A percentile compares a stretch with the other conserved stretches of the same genome.
These are phyloP conservation scores for Trebouxiophyceae sp. DNA, from an alignment of 163 green algal species.

Conservation along the genomic window DNA sequence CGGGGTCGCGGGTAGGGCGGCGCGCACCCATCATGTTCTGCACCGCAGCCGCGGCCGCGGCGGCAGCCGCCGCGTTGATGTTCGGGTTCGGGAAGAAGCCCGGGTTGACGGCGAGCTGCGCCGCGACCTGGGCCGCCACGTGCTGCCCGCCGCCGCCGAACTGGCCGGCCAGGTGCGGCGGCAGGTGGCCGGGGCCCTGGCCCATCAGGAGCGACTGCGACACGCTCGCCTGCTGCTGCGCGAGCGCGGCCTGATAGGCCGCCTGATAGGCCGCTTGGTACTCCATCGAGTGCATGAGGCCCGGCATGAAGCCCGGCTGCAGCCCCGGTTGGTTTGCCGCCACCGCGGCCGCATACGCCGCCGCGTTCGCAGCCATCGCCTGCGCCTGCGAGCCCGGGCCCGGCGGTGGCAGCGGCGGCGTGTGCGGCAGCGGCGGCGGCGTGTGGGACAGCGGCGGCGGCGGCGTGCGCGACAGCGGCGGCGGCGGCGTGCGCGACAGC, in stretches of 20 bases:
- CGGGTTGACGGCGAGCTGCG: slow-evolving; percentile 33
- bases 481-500: neutral
- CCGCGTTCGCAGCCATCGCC: slow-evolving; percentile 8
- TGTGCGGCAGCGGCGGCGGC: slow-evolving; percentile 6
- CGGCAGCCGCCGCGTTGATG: slow-evolving; percentile 49
- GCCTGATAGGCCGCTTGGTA: slow-evolving; percentile 78
- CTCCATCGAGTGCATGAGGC: slow-evolving; percentile 36
- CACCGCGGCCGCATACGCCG: slow-evolving; percentile 1
- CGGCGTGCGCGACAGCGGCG: neutral
- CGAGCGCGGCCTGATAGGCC: slow-evolving; percentile 75
- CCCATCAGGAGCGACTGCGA: slow-evolving; percentile 42
- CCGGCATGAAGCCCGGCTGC: slow-evolving; percentile 4
- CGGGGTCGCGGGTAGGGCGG: neutral
- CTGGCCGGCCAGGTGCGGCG: neutral
- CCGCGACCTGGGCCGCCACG: slow-evolving; percentile 17
- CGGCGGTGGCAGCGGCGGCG: slow-evolving; percentile 1
- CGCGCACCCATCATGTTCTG: slow-evolving; percentile 12
- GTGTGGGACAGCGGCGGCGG: slow-evolving; percentile 2
- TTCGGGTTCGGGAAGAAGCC: slow-evolving; percentile 29
- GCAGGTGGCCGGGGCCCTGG: slow-evolving; percentile 7
- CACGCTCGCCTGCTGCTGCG: slow-evolving; percentile 55
- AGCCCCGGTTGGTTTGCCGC: neutral
- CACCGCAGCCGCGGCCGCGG: slow-evolving; percentile 45
- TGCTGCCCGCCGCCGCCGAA: neutral
- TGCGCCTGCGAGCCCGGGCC: neutral